Conservation (phyloP, 441 rosid genomes). For the Brassica hybrid region DNA sequence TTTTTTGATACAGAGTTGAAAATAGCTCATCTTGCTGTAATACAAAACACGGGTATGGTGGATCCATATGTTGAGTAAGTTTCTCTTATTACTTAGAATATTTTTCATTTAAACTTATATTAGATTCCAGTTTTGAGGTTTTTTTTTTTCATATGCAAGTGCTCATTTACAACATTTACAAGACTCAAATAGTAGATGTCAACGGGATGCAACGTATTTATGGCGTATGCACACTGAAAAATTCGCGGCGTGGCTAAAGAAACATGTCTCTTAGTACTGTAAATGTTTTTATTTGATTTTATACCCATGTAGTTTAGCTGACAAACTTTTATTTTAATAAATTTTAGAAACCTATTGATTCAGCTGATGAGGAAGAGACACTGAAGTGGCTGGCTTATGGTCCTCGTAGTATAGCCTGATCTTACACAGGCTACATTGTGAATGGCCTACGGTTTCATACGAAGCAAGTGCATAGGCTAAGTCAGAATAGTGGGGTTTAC, state of each 20-base stretch:
- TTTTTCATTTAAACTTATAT: too few relatives aligned
- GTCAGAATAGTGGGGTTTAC: neutral
- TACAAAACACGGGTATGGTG: too few relatives aligned
- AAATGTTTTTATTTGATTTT: neutral
- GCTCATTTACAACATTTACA: too few relatives aligned
- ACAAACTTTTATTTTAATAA: neutral
- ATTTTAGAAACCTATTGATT: slow-evolving; percentile 4
- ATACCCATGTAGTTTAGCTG: neutral
- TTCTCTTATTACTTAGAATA: too few relatives aligned
- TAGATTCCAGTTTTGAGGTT: too few relatives aligned
- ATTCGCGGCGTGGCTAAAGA: neutral
- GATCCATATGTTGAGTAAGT: too few relatives aligned
- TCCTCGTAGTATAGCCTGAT: neutral
- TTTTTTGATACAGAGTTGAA: too few relatives aligned
- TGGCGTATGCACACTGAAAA: slow-evolving; percentile 1
- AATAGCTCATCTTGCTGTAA: too few relatives aligned
- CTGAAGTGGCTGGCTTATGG: neutral
- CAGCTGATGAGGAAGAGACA: neutral
- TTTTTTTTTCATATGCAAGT: too few relatives aligned
- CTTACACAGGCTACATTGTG: slow-evolving; percentile 2
- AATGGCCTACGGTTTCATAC: slow-evolving; percentile 7
- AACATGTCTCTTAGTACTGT: neutral
- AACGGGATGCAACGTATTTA: neutral
- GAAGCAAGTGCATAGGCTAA: neutral
- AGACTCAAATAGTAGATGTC: neutral